Evolutionary conservation across 2,329 filamentous ascomycete genomes (phyloP).

Genomic region (Rutstroemia sp.): DNA sequence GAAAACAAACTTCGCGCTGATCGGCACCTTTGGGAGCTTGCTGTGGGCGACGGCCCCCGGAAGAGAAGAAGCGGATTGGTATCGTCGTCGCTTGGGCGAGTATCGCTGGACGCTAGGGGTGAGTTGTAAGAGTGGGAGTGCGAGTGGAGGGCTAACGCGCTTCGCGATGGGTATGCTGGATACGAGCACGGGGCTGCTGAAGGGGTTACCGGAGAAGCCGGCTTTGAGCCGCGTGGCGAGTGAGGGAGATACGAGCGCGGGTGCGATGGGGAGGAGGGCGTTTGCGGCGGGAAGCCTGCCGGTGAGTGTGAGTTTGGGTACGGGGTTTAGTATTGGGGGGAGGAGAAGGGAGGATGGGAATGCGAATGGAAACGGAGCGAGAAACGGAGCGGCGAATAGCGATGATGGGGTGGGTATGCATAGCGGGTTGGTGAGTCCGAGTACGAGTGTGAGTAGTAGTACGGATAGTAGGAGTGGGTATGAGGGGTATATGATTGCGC

Average conservation of each 20-base stretch:
- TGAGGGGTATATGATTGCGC: slow-evolving; percentile 12
- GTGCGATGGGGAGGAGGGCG: not conserved
- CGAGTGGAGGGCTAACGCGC: slow-evolving; percentile 49
- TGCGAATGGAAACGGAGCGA: slow-evolving; percentile 19
- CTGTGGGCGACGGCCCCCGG: slow-evolving; percentile 85
- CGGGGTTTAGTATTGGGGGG: slow-evolving; percentile 2
- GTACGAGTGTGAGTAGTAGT: slow-evolving; percentile 27
- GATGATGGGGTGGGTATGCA: slow-evolving; percentile 17
- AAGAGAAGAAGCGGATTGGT: slow-evolving; percentile 87
- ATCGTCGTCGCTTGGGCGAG: slow-evolving; percentile 74
- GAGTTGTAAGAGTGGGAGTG: slow-evolving; percentile 51
- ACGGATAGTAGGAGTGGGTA: slow-evolving; percentile 15
- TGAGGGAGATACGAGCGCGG: slow-evolving; percentile 17
- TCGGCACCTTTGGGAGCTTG: slow-evolving; percentile 86
- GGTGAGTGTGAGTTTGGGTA: not conserved
- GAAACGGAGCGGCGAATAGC: slow-evolving; percentile 2
- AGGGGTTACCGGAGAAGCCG: slow-evolving; percentile 65
- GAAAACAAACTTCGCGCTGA: slow-evolving; percentile 87
- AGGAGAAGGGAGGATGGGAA: slow-evolving; percentile 4
- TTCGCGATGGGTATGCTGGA: slow-evolving; percentile 76
- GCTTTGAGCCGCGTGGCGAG: slow-evolving; percentile 47
- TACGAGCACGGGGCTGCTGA: slow-evolving; percentile 60
- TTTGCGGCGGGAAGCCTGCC: not conserved
- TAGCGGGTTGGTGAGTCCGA: slow-evolving; percentile 28
- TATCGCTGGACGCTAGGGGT: slow-evolving; percentile 93